Conservation (phyloP, 2,329 filamentous ascomycete species). For the Lecanicillium sp. region DNA sequence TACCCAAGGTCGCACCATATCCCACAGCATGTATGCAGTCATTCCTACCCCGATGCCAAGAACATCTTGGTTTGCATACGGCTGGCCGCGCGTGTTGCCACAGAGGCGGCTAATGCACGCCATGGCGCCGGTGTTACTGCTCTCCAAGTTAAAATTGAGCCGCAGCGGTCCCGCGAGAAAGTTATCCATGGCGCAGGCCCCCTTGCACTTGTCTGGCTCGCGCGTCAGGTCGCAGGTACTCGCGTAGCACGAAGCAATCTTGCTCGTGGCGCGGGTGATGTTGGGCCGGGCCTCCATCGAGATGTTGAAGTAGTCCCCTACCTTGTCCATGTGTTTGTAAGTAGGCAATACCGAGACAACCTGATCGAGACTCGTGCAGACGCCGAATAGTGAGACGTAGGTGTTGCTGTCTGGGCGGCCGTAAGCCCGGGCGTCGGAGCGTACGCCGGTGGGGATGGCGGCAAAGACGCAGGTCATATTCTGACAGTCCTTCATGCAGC, state of each 20-base stretch:
- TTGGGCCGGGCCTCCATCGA: background rate
- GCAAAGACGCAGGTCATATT: conserved; percentile 3
- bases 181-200: conserved; percentile 1
- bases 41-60: conserved; percentile 1
- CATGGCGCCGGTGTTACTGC: background rate
- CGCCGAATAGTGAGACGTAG: background rate
- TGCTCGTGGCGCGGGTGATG: background rate
- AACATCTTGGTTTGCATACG: conserved; percentile 1
- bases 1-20: background rate
- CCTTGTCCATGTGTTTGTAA: background rate
- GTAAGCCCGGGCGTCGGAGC: background rate
- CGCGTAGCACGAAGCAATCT: conserved; percentile 7
- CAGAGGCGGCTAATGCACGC: conserved; percentile 4
- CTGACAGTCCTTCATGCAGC: background rate
- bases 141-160: background rate
- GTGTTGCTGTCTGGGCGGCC: background rate
- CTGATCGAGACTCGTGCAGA: background rate
- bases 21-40: background rate
- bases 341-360: background rate
- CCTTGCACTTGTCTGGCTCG: conserved; percentile 3
- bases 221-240: conserved; percentile 5
- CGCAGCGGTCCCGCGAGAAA: background rate
- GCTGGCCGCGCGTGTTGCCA: conserved; percentile 1
- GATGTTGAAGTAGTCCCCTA: background rate
- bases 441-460: background rate